Base-by-base conservation (phyloP, 805 yeast genomes). In the Diddensiella santjacobensis region DNA sequence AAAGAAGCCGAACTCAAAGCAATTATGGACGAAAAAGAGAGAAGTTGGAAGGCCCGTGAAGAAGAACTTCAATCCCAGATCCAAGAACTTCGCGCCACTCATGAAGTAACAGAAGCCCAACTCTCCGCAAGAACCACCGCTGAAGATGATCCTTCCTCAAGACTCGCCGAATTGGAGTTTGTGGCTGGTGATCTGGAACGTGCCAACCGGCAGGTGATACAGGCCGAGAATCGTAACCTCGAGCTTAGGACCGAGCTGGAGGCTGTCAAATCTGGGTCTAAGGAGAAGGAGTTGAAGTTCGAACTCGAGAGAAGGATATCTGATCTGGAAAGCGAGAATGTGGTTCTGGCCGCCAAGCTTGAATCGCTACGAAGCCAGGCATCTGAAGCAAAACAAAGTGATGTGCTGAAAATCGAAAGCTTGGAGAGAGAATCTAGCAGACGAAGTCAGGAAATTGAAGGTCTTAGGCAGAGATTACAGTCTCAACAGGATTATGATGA, bases 211-310 rank as follows among this genome's bases (percentile, higher is more conserved):
- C 75, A 93, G 49, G 76, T 81, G 1, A 62, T 79, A 43, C 88
- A 84, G 58, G 74, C 89, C 46, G 95, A 88, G 62, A 77, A 77
- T 52, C 73, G 96, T 50, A 90, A 88, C 59, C 86, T 85, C 59
- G 82, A 83, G 44, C 70, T 89, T 46, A 77, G 87, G 50, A 72
- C 80, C 15, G 84, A 84, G 47, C 64, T 89, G 45, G 77, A 84
- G 37, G 77, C 77, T 33, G 49, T 57, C 13, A 64, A 59, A 44
- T 51, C 60, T 8, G 60, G 58, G 73, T 76, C 46, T 85, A 83
- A 64, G 75, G 56, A 47, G 20, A 24, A 30, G 5, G 59, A 54
- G 13, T 38, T 35, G 19, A 30, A 44, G 11, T 26, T 24, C 13
- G 50, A 43, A 26, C 41, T 49, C 5, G 64, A 57, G 42, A 36